A percentile compares a stretch with the other conserved stretches of the same genome.
Evolutionary conservation across 164 flowering plant genomes (phyloP).

Genomic region (Liquidambar formosana): DNA sequence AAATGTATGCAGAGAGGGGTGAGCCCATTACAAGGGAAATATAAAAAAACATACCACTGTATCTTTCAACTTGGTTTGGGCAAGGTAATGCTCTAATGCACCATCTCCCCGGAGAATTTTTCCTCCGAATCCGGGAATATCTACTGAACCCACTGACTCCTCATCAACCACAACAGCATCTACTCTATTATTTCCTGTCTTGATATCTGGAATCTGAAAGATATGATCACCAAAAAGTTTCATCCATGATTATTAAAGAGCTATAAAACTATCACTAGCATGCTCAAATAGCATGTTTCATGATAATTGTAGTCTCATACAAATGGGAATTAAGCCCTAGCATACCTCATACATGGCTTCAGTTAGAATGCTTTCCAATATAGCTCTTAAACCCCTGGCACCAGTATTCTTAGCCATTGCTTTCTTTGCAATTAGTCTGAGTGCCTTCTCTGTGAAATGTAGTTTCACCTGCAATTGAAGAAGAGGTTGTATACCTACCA

Average conservation of each 20-base stretch:
- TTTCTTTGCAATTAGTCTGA: conserved; percentile 73
- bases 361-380: conserved; percentile 80
- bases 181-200: conserved; percentile 69
- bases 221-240: conserved; percentile 1
- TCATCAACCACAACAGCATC: conserved; percentile 95
- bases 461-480: conserved; percentile 71
- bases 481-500: neutral
- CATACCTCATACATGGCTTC: conserved; percentile 99
- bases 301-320: neutral
- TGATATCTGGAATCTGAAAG: conserved; percentile 81
- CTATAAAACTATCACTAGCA: neutral
- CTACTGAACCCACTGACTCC: conserved; percentile 68
- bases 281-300: neutral
- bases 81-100: conserved; percentile 70
- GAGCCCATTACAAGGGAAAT: neutral
- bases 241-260: neutral
- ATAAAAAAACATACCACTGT: conserved; percentile 39
- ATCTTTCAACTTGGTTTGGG: conserved; percentile 45
- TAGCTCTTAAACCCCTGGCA: conserved; percentile 91
- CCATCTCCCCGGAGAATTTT: conserved; percentile 87
- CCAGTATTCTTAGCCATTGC: conserved; percentile 96
- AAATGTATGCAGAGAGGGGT: neutral
- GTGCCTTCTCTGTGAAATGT: conserved; percentile 81
- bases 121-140: conserved; percentile 68
- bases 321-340: neutral